Base-by-base conservation (phyloP, 2,329 filamentous ascomycete species). In the Botrytis galanthina region DNA sequence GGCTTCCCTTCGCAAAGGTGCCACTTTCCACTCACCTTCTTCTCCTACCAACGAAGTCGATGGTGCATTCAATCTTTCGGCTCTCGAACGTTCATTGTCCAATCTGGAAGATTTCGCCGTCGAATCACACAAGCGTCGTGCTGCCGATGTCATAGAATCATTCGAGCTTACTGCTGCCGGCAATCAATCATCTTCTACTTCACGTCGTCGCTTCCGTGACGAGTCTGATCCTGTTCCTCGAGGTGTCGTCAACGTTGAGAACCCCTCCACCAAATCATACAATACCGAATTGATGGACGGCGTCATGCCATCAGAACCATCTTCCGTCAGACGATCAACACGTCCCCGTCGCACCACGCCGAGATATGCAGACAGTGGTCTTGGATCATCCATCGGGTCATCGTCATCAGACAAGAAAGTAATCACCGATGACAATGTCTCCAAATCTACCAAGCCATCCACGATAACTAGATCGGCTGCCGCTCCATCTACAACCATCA, bases 321-420 rank as follows among this genome's bases (percentile, higher is more conserved):
- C 77, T 85, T 76, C 79, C 80, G 74, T 85, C 86, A 81, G 83
- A 87, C 85, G 85, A 75, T 83, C 87, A 59, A 81, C 87, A 76
- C 88, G 87, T 74, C 86, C 87, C 76, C 87, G 87, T 69, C 86
- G 86, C 73, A 87, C 89, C 80, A 84, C 85, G 74, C 86, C 85
- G 61, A 87, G 90, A 80, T 88, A 90, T 80, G 96, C 93, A 26
- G 95, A 98, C 84, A 97, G 94, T 81, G 95, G 94, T 71, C 86
- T 98, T 76, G 95, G 95, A 70, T 92, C 93, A 61, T 97, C 94
- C 60, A 87, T 97, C 79, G 88, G 86, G 75, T 92, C 89, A 66
- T 86, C 84, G 48, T 82, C 83, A 72, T 85, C 84, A 73, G 86
- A 88, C 76, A 87, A 89, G 81, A 81, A 84, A 77, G 78, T 77